Conservation (phyloP, 2,329 filamentous ascomycete genomes). For the Venturia pyrina region DNA sequence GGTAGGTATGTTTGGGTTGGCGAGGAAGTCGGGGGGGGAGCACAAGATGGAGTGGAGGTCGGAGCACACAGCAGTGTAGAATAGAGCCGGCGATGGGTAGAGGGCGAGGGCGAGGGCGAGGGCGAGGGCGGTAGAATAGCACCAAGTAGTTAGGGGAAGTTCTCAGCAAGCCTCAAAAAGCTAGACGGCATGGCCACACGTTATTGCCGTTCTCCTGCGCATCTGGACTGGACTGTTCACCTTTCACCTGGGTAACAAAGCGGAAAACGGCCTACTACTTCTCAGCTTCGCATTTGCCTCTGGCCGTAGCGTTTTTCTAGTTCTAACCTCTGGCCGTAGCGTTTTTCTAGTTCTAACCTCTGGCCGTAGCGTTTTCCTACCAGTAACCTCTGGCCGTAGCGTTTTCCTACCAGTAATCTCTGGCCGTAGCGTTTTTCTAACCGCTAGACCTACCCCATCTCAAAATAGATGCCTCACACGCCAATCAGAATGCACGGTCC, state of each 20-base stretch:
- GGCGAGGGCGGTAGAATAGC: background rate
- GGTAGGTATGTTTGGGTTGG: background rate
- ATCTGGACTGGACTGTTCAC: background rate
- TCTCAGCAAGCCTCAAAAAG: background rate
- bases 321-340: background rate
- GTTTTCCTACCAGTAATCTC: too few relatives aligned
- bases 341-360: too few relatives aligned
- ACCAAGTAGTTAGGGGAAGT: background rate
- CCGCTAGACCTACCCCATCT: constrained; percentile 1
- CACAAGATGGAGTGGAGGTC: background rate
- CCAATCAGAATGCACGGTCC: background rate
- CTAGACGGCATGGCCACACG: background rate
- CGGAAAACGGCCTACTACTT: too few relatives aligned
- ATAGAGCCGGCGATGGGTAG: too few relatives aligned
- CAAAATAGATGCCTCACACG: background rate
- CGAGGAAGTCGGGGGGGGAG: background rate
- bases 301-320: background rate
- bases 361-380: too few relatives aligned
- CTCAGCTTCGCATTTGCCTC: background rate
- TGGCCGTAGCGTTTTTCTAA: constrained; percentile 1
- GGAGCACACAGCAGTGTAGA: too few relatives aligned
- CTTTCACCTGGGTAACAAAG: background rate
- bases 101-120: too few relatives aligned
- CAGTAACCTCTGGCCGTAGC: background rate
- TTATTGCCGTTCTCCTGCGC: background rate